Percentiles rank a stretch among this genome's conserved stretches.
Conservation (phyloP, 1,284 basidiomycete species). For the Ustilago xerochloae region DNA sequence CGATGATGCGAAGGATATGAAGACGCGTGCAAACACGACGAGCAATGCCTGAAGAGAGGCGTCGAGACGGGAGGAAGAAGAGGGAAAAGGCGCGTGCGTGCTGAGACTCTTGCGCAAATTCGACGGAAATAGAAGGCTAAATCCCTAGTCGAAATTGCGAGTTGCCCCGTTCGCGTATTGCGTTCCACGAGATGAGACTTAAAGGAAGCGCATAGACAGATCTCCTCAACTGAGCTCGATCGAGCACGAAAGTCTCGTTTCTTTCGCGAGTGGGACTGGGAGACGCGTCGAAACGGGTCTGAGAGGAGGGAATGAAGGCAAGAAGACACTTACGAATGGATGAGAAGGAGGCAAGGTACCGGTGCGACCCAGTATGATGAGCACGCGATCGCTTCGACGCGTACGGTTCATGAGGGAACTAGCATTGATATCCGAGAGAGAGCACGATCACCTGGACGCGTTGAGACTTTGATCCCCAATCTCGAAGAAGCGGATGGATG, state of each 20-base stretch:
- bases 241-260: neutral
- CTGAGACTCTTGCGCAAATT: neutral
- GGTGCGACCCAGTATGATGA: neutral
- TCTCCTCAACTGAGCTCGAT: neutral
- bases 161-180: conserved; percentile 35
- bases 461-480: neutral
- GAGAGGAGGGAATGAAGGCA: neutral
- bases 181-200: conserved; percentile 4
- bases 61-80: neutral
- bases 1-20: too few relatives aligned
- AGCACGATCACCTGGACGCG: neutral
- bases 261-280: neutral
- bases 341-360: conserved; percentile 2
- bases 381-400: neutral
- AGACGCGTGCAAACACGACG: too few relatives aligned
- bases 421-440: neutral
- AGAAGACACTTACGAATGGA: conserved; percentile 3
- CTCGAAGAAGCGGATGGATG: conserved; percentile 9
- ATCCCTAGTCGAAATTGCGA: conserved; percentile 9
- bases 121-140: conserved; percentile 4
- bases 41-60: neutral
- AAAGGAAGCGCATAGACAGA: neutral
- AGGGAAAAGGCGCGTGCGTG: conserved; percentile 1
- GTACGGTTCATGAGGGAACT: neutral
- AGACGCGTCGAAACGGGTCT: conserved; percentile 2